Evolutionary conservation across 2,329 filamentous ascomycete species (phyloP).

Genomic region (Fusarium nodosum): DNA sequence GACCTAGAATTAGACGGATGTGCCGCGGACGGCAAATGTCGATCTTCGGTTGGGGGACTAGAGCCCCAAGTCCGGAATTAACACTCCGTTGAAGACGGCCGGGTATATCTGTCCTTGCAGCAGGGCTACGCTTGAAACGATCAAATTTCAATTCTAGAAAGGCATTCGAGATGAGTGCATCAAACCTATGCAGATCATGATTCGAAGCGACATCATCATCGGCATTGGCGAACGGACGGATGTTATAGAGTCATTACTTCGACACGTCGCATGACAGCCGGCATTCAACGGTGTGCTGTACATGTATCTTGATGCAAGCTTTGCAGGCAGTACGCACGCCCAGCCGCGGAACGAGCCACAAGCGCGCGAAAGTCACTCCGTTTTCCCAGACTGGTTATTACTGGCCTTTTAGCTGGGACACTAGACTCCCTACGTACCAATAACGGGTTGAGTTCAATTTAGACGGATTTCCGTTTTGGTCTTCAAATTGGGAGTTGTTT

Average conservation of each 20-base stretch:
- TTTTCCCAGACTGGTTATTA: constrained; percentile 27
- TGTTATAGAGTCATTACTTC: constrained; percentile 9
- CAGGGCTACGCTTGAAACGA: constrained; percentile 18
- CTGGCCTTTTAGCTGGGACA: constrained; percentile 15
- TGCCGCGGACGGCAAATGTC: constrained; percentile 50
- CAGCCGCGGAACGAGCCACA: constrained; percentile 40
- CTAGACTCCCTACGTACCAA: constrained; percentile 41
- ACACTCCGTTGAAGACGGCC: constrained; percentile 32
- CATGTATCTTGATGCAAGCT: constrained; percentile 10
- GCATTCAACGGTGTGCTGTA: constrained; percentile 27
- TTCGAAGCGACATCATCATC: constrained; percentile 3
- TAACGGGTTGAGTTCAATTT: constrained; percentile 30
- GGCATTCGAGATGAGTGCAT: constrained; percentile 29
- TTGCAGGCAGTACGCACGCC: constrained; percentile 3
- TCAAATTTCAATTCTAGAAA: constrained; percentile 23
- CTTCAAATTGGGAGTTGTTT: constrained; percentile 16
- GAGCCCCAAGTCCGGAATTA: constrained; percentile 40
- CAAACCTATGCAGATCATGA: constrained; percentile 22
- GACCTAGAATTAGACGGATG: constrained; percentile 43
- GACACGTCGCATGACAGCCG: constrained; percentile 36
- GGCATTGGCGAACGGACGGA: constrained; percentile 14
- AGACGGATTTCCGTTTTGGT: constrained; percentile 50
- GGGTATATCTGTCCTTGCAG: neutral
- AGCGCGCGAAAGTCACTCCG: constrained; percentile 38
- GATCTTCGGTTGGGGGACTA: constrained; percentile 47